Base-by-base conservation (phyloP, 2,329 filamentous ascomycete species). In the Colletotrichum salicis region DNA sequence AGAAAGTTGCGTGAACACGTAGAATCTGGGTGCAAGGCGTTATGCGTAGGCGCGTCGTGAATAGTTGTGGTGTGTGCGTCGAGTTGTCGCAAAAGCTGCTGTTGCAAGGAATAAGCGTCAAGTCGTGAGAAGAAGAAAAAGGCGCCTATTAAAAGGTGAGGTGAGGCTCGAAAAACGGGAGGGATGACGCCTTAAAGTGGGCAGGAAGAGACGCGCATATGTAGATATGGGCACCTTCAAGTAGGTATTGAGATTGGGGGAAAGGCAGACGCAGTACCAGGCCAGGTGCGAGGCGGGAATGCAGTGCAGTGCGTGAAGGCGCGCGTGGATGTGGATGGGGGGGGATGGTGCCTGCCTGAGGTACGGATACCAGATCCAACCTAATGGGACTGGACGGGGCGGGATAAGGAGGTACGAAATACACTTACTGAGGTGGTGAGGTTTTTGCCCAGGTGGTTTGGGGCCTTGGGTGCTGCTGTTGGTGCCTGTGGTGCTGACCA, bases 241-340 rank as follows among this genome's bases (percentile, higher is more conserved):
- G 37, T 41, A 41, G 15, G 37, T 60, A 52, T 71, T 64, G 24
- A 12, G 8, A 27, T 55, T 64, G 61, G 29, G 45, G 41, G 19
- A 12, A 19, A 19, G 45, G 48, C 19, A 51, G 54, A 56, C 64
- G 60, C 70, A 60, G 59, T 69, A 65, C 41, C 65, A 19, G 70
- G 70, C 54, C 60, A 64, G 70, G 70, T 72, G 65, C 60, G 59
- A 64, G 66, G 60, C 70, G 70, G 70, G 70, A 72, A 72, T 72
- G 70, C 66, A 56, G 70, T 72, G 65, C 61, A 51, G 41, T 48
- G 41, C 41, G 41, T 48, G 41, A 48, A 33, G 61, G 51, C 22
- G 51, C n/a, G 48, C 48, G 22, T 48, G 41, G 41, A 22, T 48
- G 41, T 48, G 41, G 41, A 48, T 41, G 37, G 15, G 37, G 15